Evolutionary conservation across 179 eudicot genomes (phyloP).

Genomic region (Amaranthus tricolor): DNA sequence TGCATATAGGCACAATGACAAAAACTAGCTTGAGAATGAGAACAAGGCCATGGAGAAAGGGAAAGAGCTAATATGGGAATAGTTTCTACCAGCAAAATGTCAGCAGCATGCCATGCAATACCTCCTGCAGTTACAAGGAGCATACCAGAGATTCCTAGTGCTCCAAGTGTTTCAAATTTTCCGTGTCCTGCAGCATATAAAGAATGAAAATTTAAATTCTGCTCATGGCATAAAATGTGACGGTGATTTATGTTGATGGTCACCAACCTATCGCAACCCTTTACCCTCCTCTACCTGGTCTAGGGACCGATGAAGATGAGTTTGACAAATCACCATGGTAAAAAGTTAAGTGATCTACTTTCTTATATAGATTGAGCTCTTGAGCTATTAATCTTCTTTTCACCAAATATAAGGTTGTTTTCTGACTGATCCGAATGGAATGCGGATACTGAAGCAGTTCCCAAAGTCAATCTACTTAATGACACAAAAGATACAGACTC

Average conservation of each 20-base stretch:
- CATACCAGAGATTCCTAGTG: conserved; percentile 86
- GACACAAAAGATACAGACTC: not conserved
- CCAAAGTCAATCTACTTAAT: not conserved
- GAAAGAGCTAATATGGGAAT: not conserved
- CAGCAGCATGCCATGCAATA: conserved; percentile 94
- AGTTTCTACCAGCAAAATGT: conserved; percentile 61
- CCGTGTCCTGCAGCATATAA: conserved; percentile 73
- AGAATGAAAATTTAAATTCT: not conserved
- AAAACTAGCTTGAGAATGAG: not conserved
- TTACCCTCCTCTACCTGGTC: too few relatives aligned
- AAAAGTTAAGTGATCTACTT: not conserved
- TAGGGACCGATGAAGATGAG: too few relatives aligned
- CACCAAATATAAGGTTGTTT: not conserved
- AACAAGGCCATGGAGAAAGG: not conserved
- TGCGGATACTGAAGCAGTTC: not conserved
- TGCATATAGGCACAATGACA: not conserved
- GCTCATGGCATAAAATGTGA: too few relatives aligned
- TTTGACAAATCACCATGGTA: not conserved
- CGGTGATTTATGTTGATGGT: too few relatives aligned
- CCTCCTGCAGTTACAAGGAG: conserved; percentile 91
- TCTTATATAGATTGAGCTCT: not conserved
- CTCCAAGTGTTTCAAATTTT: conserved; percentile 93
- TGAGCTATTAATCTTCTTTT: not conserved
- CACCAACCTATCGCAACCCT: too few relatives aligned
- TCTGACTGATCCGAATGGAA: not conserved